Evolutionary conservation across 208 protist species (phyloP).

Genomic region (Acanthamoeba triangularis): DNA sequence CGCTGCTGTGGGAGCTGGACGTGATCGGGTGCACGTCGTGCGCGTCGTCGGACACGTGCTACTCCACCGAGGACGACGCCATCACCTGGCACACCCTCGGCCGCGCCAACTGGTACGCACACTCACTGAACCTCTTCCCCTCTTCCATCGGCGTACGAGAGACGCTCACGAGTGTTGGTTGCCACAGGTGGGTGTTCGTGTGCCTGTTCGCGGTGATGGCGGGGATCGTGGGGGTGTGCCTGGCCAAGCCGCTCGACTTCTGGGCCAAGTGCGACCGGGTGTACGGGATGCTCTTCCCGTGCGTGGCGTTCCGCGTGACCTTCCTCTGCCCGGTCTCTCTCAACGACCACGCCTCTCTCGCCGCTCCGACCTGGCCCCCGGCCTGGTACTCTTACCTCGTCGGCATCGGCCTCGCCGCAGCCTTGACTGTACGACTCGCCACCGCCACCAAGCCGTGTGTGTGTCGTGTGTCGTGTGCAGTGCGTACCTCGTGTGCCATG

Average conservation of each 20-base stretch:
- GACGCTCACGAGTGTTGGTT: too few relatives aligned
- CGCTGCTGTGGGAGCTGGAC: constrained; percentile 65
- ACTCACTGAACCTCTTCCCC: background rate
- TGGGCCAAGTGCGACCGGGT: constrained; percentile 86
- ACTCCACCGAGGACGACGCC: constrained; percentile 30
- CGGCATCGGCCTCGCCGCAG: background rate
- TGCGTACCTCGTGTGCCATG: background rate
- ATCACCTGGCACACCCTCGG: background rate
- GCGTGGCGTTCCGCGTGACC: constrained; percentile 54
- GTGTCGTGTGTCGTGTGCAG: too few relatives aligned
- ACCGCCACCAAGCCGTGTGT: too few relatives aligned
- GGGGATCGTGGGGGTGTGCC: constrained; percentile 63
- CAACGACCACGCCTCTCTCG: background rate
- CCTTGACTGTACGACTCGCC: background rate
- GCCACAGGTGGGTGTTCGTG: constrained; percentile 55
- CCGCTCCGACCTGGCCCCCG: background rate
- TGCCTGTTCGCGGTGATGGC: constrained; percentile 51
- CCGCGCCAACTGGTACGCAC: constrained; percentile 16
- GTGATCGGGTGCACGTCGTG: constrained; percentile 77
- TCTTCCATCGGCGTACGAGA: too few relatives aligned
- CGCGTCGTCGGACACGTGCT: constrained; percentile 69
- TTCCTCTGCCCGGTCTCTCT: background rate
- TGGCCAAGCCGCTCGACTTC: constrained; percentile 84
- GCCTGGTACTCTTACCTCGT: background rate
- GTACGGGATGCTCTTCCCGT: constrained; percentile 79